Evolutionary conservation across 164 flowering plant genomes (phyloP).

Genomic region (Umbilicus rupestris): DNA sequence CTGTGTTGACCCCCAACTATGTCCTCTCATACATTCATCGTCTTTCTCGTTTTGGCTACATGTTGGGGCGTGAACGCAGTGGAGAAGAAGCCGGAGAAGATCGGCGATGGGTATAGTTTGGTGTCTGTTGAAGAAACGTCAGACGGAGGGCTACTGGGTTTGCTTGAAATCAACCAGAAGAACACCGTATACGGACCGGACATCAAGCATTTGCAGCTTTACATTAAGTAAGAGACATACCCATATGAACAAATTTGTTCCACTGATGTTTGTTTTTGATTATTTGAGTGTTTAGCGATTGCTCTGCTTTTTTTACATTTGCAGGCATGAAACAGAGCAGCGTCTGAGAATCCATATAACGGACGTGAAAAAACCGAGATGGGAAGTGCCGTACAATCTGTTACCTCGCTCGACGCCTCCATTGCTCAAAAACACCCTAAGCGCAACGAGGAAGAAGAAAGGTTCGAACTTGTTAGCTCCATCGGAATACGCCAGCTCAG

Average conservation of each 20-base stretch:
- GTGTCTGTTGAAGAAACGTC: neutral
- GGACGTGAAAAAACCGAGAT: conserved; percentile 52
- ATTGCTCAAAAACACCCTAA: conserved; percentile 23
- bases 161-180: neutral
- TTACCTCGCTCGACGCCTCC: conserved; percentile 67
- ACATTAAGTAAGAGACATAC: neutral
- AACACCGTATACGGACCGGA: neutral
- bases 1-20: too few relatives aligned
- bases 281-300: neutral
- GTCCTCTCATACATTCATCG: too few relatives aligned
- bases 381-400: conserved; percentile 80
- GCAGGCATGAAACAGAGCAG: conserved; percentile 78
- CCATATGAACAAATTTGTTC: neutral
- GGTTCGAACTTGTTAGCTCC: conserved; percentile 5
- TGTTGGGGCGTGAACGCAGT: too few relatives aligned
- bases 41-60: too few relatives aligned
- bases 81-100: too few relatives aligned
- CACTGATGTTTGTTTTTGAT: neutral
- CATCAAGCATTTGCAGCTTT: neutral
- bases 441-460: conserved; percentile 23
- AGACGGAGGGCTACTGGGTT: neutral
- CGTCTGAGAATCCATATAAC: conserved; percentile 78
- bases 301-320: conserved; percentile 6
- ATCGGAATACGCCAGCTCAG: conserved; percentile 40
- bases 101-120: neutral